Conservation (phyloP, 2,329 filamentous ascomycete genomes). For the Cryphonectria carpinicola region DNA sequence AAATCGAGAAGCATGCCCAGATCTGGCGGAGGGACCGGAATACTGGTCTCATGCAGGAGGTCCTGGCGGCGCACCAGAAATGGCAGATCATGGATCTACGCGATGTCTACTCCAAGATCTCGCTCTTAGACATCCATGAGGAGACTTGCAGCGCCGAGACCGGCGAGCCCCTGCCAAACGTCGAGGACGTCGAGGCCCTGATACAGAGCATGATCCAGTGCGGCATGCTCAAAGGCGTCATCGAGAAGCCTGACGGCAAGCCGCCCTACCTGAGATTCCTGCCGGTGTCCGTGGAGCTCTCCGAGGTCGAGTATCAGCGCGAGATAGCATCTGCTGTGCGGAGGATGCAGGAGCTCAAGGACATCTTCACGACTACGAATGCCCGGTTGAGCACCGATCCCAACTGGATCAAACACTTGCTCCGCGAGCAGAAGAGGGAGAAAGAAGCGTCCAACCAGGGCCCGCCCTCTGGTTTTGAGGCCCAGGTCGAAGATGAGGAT, state of each 20-base stretch:
- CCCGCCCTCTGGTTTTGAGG: slow-evolving; percentile 47
- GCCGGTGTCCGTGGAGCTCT: slow-evolving; percentile 45
- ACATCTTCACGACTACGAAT: slow-evolving; percentile 56
- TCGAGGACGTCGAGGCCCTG: slow-evolving; percentile 50
- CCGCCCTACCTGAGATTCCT: slow-evolving; percentile 57
- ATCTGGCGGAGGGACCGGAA: slow-evolving; percentile 77
- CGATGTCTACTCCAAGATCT: slow-evolving; percentile 68
- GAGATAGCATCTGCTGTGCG: slow-evolving; percentile 47
- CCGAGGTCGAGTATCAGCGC: slow-evolving; percentile 55
- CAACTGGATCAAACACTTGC: slow-evolving; percentile 56
- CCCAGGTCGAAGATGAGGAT: slow-evolving; percentile 62
- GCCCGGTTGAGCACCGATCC: slow-evolving; percentile 58
- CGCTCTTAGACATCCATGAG: slow-evolving; percentile 55
- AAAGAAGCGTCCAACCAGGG: slow-evolving; percentile 43
- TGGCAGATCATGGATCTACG: slow-evolving; percentile 76
- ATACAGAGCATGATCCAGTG: slow-evolving; percentile 59
- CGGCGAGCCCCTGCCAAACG: slow-evolving; percentile 45
- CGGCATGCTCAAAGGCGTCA: slow-evolving; percentile 55
- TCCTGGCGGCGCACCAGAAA: slow-evolving; percentile 71
- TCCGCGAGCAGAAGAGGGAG: slow-evolving; percentile 53
- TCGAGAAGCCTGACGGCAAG: slow-evolving; percentile 50
- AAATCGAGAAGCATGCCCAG: slow-evolving; percentile 55
- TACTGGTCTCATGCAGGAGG: slow-evolving; percentile 68
- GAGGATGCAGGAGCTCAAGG: slow-evolving; percentile 50
- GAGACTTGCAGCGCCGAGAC: slow-evolving; percentile 60